These are phyloP conservation scores for Cymbopogon flexuosus DNA, from an alignment of 202 grass and related monocot genomes.

Conservation along the genomic window DNA sequence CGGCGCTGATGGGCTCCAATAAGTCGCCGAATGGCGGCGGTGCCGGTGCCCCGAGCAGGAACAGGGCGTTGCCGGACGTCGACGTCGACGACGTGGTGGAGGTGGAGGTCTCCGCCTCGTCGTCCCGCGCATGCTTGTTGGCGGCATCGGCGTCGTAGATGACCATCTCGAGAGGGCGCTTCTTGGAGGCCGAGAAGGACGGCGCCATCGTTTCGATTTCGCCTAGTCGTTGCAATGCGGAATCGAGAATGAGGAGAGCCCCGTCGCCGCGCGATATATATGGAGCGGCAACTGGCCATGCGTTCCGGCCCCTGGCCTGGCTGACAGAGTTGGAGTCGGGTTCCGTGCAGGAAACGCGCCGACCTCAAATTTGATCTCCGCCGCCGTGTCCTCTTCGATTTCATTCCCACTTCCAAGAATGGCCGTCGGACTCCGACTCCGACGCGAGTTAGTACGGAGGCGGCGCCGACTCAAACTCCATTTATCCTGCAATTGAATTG, in stretches of 20 bases:
- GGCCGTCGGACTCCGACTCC: background rate
- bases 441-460: background rate
- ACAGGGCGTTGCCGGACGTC: background rate
- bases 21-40: background rate
- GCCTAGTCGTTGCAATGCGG: background rate
- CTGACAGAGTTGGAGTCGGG: background rate
- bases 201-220: constrained; percentile 35
- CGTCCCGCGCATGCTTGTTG: background rate
- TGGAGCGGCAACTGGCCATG: constrained; percentile 12
- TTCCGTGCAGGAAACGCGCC: background rate
- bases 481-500: background rate
- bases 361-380: background rate
- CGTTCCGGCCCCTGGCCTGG: background rate
- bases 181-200: constrained; percentile 48
- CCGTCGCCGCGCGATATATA: background rate
- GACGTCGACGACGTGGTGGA: background rate
- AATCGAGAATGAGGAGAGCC: constrained; percentile 20
- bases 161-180: constrained; percentile 51
- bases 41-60: background rate
- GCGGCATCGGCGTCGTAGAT: background rate
- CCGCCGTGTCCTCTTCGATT: background rate
- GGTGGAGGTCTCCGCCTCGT: background rate
- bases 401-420: background rate
- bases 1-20: background rate
- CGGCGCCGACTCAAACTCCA: background rate